Conservation (phyloP, 768 basidiomycete species). For the Tylopilus vinaceipallidus region DNA sequence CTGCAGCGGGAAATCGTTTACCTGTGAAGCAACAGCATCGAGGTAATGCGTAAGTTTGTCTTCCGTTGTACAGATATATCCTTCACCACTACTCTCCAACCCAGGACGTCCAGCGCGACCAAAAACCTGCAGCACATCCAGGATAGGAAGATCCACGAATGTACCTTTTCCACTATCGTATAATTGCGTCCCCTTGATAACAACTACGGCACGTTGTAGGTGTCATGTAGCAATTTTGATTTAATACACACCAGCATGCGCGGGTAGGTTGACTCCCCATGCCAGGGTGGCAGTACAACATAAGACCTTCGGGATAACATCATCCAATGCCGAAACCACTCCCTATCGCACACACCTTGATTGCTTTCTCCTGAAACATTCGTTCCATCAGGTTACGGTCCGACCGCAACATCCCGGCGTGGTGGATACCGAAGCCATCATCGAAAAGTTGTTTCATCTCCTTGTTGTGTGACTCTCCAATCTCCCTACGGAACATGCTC, state of each 20-base stretch:
- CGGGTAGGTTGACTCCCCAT: constrained; percentile 99
- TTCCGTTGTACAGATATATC: constrained; percentile 92
- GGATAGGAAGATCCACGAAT: constrained; percentile 88
- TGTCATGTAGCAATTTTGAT: constrained; percentile 2
- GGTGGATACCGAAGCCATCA: constrained; percentile 93
- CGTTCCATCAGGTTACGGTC: constrained; percentile 95
- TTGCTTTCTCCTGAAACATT: constrained; percentile 86
- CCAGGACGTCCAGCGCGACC: constrained; percentile 92
- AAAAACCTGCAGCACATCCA: constrained; percentile 97
- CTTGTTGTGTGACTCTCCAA: constrained; percentile 84
- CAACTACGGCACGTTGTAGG: constrained; percentile 45
- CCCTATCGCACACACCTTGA: constrained; percentile 61
- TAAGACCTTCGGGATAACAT: constrained; percentile 64
- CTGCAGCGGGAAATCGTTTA: constrained; percentile 29
- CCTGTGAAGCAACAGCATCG: constrained; percentile 84
- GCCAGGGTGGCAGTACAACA: constrained; percentile 98
- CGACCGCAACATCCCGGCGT: constrained; percentile 94
- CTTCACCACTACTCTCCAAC: constrained; percentile 89
- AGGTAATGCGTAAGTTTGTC: constrained; percentile 93
- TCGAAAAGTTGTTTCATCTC: constrained; percentile 97
- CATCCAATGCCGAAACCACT: neutral
- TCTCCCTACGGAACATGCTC: constrained; percentile 69
- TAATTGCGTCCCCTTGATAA: constrained; percentile 97
- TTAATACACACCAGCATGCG: constrained; percentile 75
- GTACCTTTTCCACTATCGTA: constrained; percentile 89